Conservation (phyloP, 2,329 filamentous ascomycete genomes). For the Sporothrix protearum region DNA sequence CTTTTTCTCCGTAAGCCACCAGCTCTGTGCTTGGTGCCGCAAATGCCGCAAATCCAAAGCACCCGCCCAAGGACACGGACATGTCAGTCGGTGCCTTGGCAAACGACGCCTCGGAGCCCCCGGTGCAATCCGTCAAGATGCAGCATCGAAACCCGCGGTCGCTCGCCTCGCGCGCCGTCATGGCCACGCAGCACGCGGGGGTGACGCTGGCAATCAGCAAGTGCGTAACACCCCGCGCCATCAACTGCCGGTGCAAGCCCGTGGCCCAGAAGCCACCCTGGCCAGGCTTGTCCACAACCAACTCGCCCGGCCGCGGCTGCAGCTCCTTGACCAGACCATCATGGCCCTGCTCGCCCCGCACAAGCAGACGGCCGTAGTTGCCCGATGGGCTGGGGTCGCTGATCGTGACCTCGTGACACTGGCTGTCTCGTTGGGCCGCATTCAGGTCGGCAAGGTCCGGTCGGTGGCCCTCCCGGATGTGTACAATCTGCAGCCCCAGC, state of each 20-base stretch:
- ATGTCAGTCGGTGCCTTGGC: slow-evolving; percentile 48
- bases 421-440: slow-evolving; percentile 48
- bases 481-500: slow-evolving; percentile 42
- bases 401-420: slow-evolving; percentile 44
- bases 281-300: slow-evolving; percentile 56
- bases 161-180: slow-evolving; percentile 54
- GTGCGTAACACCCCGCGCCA: slow-evolving; percentile 55
- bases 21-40: slow-evolving; percentile 43
- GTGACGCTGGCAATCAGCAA: slow-evolving; percentile 56
- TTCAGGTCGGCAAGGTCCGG: slow-evolving; percentile 52
- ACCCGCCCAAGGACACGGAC: slow-evolving; percentile 48
- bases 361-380: slow-evolving; percentile 51
- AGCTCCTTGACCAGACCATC: slow-evolving; percentile 55
- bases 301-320: slow-evolving; percentile 48
- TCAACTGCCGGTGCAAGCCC: slow-evolving; percentile 48
- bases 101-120: slow-evolving; percentile 47
- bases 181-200: slow-evolving; percentile 56
- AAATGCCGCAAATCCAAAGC: slow-evolving; percentile 50
- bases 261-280: slow-evolving; percentile 60
- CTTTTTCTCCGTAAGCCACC: slow-evolving; percentile 29
- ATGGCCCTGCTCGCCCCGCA: slow-evolving; percentile 53
- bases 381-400: slow-evolving; percentile 46
- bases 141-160: slow-evolving; percentile 61
- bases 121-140: slow-evolving; percentile 47
- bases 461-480: slow-evolving; percentile 51